These are phyloP conservation scores for Talaromyces stipitatus DNA, from an alignment of 495 filamentous ascomycete genomes.

Conservation along the genomic window DNA sequence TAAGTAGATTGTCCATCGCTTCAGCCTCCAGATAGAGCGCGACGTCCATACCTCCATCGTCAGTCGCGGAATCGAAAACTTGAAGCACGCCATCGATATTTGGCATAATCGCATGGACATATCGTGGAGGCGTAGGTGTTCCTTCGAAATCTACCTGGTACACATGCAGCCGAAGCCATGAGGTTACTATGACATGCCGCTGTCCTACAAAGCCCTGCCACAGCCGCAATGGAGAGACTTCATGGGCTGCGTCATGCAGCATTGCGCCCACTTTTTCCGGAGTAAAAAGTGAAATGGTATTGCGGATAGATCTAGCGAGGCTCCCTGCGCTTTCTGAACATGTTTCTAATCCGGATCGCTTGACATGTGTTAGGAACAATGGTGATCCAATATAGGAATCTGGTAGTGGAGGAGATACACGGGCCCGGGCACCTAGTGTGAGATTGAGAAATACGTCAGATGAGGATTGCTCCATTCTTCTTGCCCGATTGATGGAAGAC, in stretches of 20 bases:
- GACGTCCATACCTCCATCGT: background rate
- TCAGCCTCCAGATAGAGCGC: background rate
- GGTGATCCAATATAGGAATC: background rate
- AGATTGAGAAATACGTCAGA: background rate
- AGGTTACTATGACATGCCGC: slow-evolving; percentile 29
- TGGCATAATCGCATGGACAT: slow-evolving; percentile 30
- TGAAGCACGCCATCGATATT: slow-evolving; percentile 29
- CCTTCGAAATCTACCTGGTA: slow-evolving; percentile 29
- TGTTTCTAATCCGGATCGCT: background rate
- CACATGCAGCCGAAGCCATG: slow-evolving; percentile 26
- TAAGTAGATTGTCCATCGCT: background rate
- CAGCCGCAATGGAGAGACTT: background rate
- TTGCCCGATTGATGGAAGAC: background rate
- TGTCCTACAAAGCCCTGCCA: slow-evolving; percentile 17
- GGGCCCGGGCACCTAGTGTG: background rate
- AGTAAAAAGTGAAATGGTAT: background rate
- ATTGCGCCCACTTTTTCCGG: background rate
- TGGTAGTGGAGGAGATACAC: background rate
- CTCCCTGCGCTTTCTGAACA: background rate
- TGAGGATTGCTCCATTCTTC: background rate
- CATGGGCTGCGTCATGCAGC: background rate
- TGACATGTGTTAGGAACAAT: background rate
- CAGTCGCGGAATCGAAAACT: slow-evolving; percentile 12
- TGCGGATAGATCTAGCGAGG: background rate
- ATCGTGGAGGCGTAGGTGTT: slow-evolving; percentile 12